phyloP scores from a whole-genome alignment of 1,139 yeast genomes.

The Yamadazyma membranifaciens region DNA sequence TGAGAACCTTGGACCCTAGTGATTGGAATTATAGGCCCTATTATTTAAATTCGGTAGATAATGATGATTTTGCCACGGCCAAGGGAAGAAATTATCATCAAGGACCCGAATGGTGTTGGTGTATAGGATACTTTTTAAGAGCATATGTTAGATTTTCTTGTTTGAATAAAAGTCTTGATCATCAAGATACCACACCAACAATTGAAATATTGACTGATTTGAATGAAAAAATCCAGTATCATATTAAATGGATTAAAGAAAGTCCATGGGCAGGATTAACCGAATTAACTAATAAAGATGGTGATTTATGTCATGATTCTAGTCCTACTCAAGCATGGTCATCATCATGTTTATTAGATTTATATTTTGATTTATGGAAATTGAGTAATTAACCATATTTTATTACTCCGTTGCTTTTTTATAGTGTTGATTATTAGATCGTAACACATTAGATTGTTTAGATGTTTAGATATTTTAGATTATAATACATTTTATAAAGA shows the following conservation, averaged over 20 bases:
- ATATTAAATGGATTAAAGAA: constrained; percentile 64
- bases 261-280: constrained; percentile 94
- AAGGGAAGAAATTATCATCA: constrained; percentile 97
- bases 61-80: constrained; percentile 84
- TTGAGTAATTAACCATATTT: neutral
- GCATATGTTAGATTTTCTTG: constrained; percentile 58
- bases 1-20: constrained; percentile 88
- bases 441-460: too few species aligned
- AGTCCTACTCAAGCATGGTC: constrained; percentile 99
- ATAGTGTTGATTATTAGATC: too few species aligned
- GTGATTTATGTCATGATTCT: constrained; percentile 76
- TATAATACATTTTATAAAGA: too few species aligned
- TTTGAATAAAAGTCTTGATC: constrained; percentile 22
- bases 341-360: constrained; percentile 76
- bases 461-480: too few species aligned
- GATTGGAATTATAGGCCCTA: constrained; percentile 91
- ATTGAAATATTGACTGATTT: constrained; percentile 33
- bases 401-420: too few species aligned
- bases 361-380: constrained; percentile 63
- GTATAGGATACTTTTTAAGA: constrained; percentile 79
- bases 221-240: constrained; percentile 59
- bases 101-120: constrained; percentile 99
- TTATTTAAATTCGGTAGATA: constrained; percentile 78
- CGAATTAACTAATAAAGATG: constrained; percentile 88
- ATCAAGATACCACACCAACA: constrained; percentile 15